These are phyloP conservation scores for Phytopythium litorale DNA, from an alignment of 352 stramenopile species.

Conservation along the genomic window DNA sequence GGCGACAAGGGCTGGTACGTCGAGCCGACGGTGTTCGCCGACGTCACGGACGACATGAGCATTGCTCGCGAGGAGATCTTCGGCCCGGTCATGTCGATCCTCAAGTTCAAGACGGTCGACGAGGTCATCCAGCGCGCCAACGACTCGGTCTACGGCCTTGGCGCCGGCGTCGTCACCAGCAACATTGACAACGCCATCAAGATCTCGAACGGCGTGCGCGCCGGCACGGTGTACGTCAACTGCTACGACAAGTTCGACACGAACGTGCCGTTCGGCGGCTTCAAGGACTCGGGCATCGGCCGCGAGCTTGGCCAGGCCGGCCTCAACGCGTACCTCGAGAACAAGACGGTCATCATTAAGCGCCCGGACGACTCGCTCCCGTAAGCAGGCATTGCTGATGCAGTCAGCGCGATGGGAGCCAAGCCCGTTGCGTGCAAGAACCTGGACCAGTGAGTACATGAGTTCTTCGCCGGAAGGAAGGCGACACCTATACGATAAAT, in stretches of 20 bases:
- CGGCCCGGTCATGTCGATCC: slow-evolving; percentile 86
- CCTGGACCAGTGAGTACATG: neutral
- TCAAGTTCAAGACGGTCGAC: slow-evolving; percentile 89
- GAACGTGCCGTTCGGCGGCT: slow-evolving; percentile 84
- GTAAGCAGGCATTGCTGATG: slow-evolving; percentile 1
- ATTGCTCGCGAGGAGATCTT: slow-evolving; percentile 93
- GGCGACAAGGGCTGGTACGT: slow-evolving; percentile 87
- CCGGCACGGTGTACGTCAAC: slow-evolving; percentile 94
- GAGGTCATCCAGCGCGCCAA: slow-evolving; percentile 88
- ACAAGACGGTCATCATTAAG: slow-evolving; percentile 77
- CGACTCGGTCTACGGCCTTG: slow-evolving; percentile 84
- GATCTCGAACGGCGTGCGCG: slow-evolving; percentile 85
- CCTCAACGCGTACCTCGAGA: slow-evolving; percentile 74
- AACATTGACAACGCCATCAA: slow-evolving; percentile 84
- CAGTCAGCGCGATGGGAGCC: neutral
- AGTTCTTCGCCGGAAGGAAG: neutral
- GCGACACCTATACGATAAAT: too few relatives aligned
- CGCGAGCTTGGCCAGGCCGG: slow-evolving; percentile 76
- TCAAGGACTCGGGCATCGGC: slow-evolving; percentile 84
- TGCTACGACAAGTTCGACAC: slow-evolving; percentile 89
- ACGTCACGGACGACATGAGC: slow-evolving; percentile 78
- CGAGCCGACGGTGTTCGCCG: slow-evolving; percentile 89
- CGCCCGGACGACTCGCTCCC: slow-evolving; percentile 38
- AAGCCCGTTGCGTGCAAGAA: neutral
- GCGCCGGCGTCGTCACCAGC: slow-evolving; percentile 85